Conservation (phyloP, 495 filamentous ascomycete species). For the Penicillium herquei region DNA sequence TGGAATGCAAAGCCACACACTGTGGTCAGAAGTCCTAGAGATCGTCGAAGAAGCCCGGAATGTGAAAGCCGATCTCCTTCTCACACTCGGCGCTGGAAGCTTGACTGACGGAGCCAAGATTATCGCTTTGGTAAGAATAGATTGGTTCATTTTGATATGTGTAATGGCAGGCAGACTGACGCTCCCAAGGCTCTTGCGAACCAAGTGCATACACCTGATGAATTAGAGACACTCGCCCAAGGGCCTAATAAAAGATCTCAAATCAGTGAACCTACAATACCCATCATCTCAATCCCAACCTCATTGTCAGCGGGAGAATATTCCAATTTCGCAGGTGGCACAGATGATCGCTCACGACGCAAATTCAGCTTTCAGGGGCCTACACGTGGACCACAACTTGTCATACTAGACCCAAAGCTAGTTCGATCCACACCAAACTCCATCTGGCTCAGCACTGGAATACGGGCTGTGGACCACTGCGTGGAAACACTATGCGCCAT, state of each 20-base stretch:
- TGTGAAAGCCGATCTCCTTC: constrained; percentile 51
- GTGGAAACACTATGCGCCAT: constrained; percentile 56
- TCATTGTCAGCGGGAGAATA: constrained; percentile 65
- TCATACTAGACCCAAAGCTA: constrained; percentile 60
- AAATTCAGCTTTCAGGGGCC: constrained; percentile 54
- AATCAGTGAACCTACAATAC: constrained; percentile 41
- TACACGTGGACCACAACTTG: constrained; percentile 45
- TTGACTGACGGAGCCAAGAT: constrained; percentile 64
- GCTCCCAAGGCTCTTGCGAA: constrained; percentile 46
- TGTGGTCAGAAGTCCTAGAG: constrained; percentile 58
- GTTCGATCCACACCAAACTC: constrained; percentile 52
- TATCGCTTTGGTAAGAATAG: constrained; percentile 44
- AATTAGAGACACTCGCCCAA: constrained; percentile 41
- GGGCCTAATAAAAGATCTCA: constrained; percentile 31
- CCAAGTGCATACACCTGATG: constrained; percentile 38
- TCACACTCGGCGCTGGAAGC: constrained; percentile 62
- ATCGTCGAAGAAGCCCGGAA: constrained; percentile 49
- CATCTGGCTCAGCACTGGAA: constrained; percentile 61
- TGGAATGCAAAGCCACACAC: constrained; percentile 60
- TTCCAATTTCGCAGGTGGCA: constrained; percentile 54
- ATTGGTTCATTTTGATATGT: background rate
- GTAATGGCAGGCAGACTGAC: background rate
- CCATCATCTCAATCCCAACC: constrained; percentile 62
- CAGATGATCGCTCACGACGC: constrained; percentile 48
- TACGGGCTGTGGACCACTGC: constrained; percentile 65